Conservation (phyloP, 257 asterid species). For the Apocynum venetum region DNA sequence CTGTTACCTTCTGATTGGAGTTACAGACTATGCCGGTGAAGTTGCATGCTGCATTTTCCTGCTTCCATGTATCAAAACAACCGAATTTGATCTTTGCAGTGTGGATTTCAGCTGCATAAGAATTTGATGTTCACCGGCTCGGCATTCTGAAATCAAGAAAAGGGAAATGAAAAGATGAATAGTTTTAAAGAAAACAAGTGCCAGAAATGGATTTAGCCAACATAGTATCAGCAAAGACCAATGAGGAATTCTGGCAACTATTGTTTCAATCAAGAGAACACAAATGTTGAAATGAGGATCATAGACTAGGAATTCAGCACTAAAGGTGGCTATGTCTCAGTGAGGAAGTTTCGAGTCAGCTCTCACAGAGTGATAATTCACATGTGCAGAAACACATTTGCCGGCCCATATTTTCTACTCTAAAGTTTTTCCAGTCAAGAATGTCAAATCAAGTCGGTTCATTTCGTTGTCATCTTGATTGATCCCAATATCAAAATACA, state of each 20-base stretch:
- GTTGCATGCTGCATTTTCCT: constrained; percentile 20
- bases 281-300: neutral
- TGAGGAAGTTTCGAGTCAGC: constrained; percentile 10
- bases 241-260: neutral
- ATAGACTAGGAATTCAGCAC: neutral
- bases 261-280: neutral
- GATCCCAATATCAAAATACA: no score
- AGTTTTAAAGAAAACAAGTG: neutral
- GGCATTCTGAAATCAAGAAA: constrained; percentile 8
- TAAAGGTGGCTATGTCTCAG: constrained; percentile 1
- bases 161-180: constrained; percentile 4
- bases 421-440: neutral
- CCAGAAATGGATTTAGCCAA: constrained; percentile 18
- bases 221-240: constrained; percentile 5
- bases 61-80: constrained; percentile 30
- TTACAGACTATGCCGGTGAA: constrained; percentile 37
- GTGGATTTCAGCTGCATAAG: constrained; percentile 36
- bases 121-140: constrained; percentile 19
- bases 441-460: constrained; percentile 8
- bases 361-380: neutral
- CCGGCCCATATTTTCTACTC: neutral
- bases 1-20: constrained; percentile 26
- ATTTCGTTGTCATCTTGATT: neutral
- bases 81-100: constrained; percentile 16
- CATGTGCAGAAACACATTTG: neutral